Evolutionary conservation across 2,329 filamentous ascomycete species (phyloP).

Genomic region (Stenocarpella maydis): DNA sequence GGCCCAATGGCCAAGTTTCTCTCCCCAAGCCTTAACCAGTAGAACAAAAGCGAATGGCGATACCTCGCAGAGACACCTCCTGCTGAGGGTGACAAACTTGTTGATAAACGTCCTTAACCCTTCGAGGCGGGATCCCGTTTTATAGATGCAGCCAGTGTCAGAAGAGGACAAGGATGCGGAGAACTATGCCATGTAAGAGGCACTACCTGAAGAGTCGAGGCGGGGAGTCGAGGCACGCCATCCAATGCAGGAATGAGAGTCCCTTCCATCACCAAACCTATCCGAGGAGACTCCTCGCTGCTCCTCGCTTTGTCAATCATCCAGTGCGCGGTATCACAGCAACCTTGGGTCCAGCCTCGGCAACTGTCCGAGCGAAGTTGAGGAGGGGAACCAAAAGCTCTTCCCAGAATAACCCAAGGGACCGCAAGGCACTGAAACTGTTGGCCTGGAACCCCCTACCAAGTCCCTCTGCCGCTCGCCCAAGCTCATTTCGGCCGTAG

Average conservation of each 20-base stretch:
- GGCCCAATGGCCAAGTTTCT: neutral
- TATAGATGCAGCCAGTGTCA: no score
- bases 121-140: no score
- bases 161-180: no score
- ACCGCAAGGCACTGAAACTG: neutral
- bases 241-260: neutral
- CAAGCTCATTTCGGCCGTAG: conserved; percentile 39
- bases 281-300: neutral
- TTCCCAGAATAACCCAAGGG: neutral
- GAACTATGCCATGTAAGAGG: no score
- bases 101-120: no score
- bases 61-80: neutral
- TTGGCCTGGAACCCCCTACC: neutral
- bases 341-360: neutral
- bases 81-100: neutral
- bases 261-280: neutral
- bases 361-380: neutral
- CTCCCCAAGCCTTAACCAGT: neutral
- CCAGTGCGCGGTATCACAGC: neutral
- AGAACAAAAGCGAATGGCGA: neutral
- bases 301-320: neutral
- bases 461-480: neutral
- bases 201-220: no score
- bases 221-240: no score
- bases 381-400: neutral